Evolutionary conservation across 208 protist genomes (phyloP).

Genomic region (Wallacemonas sp.): DNA sequence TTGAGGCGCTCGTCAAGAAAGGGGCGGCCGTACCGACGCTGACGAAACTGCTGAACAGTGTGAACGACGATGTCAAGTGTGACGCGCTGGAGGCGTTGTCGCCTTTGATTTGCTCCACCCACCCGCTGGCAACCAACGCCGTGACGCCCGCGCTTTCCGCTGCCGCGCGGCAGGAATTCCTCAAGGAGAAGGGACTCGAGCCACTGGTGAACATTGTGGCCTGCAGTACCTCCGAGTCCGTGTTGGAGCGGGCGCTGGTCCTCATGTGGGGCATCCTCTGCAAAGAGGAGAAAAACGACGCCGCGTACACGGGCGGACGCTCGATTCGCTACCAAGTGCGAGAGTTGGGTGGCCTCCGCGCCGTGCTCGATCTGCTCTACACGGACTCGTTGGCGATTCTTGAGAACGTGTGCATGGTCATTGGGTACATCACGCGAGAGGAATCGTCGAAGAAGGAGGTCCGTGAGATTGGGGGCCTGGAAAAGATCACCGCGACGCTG

Average conservation of each 20-base stretch:
- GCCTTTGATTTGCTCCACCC: conserved; percentile 58
- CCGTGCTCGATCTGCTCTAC: conserved; percentile 88
- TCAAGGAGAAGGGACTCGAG: conserved; percentile 64
- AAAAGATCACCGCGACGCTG: conserved; percentile 90
- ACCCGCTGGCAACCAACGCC: conserved; percentile 15
- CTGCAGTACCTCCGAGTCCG: conserved; percentile 80
- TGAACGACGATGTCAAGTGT: conserved; percentile 93
- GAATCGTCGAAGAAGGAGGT: conserved; percentile 89
- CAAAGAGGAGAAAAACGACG: conserved; percentile 59
- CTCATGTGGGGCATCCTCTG: conserved; percentile 87
- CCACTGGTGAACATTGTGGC: conserved; percentile 88
- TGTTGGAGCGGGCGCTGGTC: conserved; percentile 89
- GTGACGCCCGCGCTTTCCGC: conserved; percentile 25
- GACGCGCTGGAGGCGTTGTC: conserved; percentile 81
- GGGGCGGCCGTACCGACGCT: conserved; percentile 48
- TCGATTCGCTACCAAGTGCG: conserved; percentile 70
- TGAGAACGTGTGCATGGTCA: conserved; percentile 92
- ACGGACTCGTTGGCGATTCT: conserved; percentile 90
- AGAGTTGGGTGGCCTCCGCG: conserved; percentile 77
- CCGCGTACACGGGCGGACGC: conserved; percentile 31
- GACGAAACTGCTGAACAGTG: conserved; percentile 74
- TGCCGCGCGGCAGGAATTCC: conserved; percentile 64
- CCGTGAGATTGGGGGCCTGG: conserved; percentile 83
- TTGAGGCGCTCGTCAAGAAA: conserved; percentile 54
- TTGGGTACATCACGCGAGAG: conserved; percentile 94